Conservation (phyloP, 2,329 filamentous ascomycete genomes). For the Fusarium sublunatum region DNA sequence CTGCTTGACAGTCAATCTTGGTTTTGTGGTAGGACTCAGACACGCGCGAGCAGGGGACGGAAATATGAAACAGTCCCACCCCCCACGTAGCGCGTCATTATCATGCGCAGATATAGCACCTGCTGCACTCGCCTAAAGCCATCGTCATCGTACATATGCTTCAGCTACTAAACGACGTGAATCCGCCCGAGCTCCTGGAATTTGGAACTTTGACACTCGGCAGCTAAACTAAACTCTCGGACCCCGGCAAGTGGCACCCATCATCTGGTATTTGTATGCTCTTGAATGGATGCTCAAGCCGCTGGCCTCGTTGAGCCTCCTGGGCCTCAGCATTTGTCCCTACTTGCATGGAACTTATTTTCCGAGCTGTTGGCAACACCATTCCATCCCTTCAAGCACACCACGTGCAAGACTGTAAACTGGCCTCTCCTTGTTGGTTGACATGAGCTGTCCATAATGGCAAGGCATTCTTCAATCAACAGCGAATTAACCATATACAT, state of each 20-base stretch:
- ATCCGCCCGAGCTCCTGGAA: constrained; percentile 22
- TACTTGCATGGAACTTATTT: background rate
- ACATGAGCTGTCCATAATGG: too few relatives aligned
- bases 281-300: constrained; percentile 2
- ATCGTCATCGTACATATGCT: constrained; percentile 38
- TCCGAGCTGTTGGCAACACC: too few relatives aligned
- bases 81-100: constrained; percentile 37
- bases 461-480: background rate
- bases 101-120: constrained; percentile 26
- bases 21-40: constrained; percentile 27
- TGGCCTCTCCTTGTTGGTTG: too few relatives aligned
- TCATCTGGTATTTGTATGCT: constrained; percentile 13
- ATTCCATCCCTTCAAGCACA: too few relatives aligned
- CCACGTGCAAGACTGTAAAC: too few relatives aligned
- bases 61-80: constrained; percentile 42
- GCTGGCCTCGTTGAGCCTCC: constrained; percentile 7
- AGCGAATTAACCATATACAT: constrained; percentile 21
- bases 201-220: constrained; percentile 15
- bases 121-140: background rate
- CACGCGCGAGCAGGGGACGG: constrained; percentile 27
- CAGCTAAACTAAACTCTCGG: constrained; percentile 3
- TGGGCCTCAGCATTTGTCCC: background rate
- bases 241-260: constrained; percentile 15
- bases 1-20: constrained; percentile 11
- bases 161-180: constrained; percentile 5